Base-by-base conservation (phyloP, 2,329 filamentous ascomycete species). In the Sclerotinia minor region DNA sequence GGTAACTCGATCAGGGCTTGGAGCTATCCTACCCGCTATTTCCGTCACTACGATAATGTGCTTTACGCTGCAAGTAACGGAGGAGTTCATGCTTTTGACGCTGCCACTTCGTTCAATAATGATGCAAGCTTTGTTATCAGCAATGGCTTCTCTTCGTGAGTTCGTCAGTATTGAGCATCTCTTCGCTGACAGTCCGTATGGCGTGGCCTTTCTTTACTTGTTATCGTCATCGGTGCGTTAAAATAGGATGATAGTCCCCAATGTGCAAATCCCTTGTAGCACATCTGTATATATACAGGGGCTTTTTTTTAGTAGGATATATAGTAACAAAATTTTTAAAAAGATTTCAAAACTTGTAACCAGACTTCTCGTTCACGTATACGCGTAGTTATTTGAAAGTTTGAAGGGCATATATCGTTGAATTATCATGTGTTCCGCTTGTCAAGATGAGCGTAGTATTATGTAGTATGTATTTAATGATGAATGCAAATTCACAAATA, bases 11-110 rank as follows among this genome's bases (percentile, higher is more conserved):
- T 89, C 44, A 80, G 84, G 5, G 79, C 85, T 1, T 89, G 86
- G 86, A 81, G 79, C 54, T 87, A 86, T 72, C 86, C 87, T 0
- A 87, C 85, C 0, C 81, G 86, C 55, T 88, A 80, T 68, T 78
- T 87, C 73, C 81, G 87, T 29, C 85, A 88, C 73, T 87, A 81
- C 69, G 72, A 75, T 6, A 81, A 83, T 55, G 71, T 79, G 0
- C 77, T 77, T 0, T 85, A 86, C 61, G 75, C 77, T 17, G 84
- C 82, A 4, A 85, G 80, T 72, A 84, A 87, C 50, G 84, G 85
- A 1, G 85, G 85, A 15, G 81, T 85, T n/a, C 77, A 87, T 53
- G 73, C 74, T 0, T 88, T 87, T 69, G 86, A 88, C 70, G 74
- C 77, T 0, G 71, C 82, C 0, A 63, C 69, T 0, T 80, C 78